A percentile compares a stretch with the other conserved stretches of the same genome.
Conservation (phyloP, 2,329 filamentous ascomycete genomes). For the Stagonosporopsis cucurbitacearum region DNA sequence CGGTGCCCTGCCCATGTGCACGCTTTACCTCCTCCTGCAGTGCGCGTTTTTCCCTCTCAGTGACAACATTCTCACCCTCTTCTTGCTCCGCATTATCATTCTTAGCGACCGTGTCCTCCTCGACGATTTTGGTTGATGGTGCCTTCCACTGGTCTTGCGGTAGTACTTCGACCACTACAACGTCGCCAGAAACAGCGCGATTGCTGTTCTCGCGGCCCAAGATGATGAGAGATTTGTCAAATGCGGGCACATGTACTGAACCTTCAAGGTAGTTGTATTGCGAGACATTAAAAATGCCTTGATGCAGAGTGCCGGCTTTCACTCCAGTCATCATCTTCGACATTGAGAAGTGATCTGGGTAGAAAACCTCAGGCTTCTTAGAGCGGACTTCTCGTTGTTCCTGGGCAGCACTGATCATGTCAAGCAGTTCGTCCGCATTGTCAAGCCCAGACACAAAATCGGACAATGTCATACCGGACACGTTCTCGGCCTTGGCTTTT, state of each 20-base stretch:
- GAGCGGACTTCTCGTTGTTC: constrained; percentile 70
- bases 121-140: constrained; percentile 92
- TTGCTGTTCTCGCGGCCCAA: constrained; percentile 97
- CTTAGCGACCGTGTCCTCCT: constrained; percentile 88
- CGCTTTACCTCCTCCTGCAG: constrained; percentile 91
- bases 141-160: constrained; percentile 97
- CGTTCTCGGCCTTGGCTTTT: constrained; percentile 77
- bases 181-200: constrained; percentile 86
- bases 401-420: constrained; percentile 87
- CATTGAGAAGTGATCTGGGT: constrained; percentile 85
- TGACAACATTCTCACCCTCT: constrained; percentile 74
- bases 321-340: constrained; percentile 95
- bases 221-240: constrained; percentile 86
- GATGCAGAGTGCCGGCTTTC: constrained; percentile 86
- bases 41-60: constrained; percentile 82
- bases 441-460: constrained; percentile 86
- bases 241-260: constrained; percentile 86
- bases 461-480: constrained; percentile 69
- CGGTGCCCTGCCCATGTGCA: constrained; percentile 76
- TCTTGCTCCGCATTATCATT: constrained; percentile 93
- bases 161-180: constrained; percentile 90
- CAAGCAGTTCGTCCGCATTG: constrained; percentile 82
- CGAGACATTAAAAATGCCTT: constrained; percentile 94
- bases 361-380: constrained; percentile 75
- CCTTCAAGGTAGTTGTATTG: constrained; percentile 98